These are phyloP conservation scores for Beta vulgaris DNA, from an alignment of 148 eudicot species.

Conservation along the genomic window DNA sequence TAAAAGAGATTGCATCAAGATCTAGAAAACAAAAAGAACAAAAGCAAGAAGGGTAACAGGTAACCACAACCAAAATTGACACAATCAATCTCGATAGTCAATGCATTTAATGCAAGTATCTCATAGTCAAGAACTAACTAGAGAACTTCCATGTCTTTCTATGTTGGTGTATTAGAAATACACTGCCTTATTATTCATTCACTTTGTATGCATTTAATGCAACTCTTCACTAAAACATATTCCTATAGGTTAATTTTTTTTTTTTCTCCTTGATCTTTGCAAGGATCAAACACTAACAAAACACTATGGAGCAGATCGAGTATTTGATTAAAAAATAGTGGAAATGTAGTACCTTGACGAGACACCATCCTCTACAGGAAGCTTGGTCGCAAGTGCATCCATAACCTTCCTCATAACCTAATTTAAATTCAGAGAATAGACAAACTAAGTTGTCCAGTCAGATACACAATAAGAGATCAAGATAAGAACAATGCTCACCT, in stretches of 20 bases:
- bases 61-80: neutral
- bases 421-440: conserved; percentile 27
- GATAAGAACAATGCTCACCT: conserved; percentile 37
- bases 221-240: neutral
- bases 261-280: neutral
- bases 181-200: neutral
- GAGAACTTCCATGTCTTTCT: neutral
- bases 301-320: neutral
- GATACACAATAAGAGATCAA: neutral
- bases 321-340: neutral
- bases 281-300: neutral
- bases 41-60: neutral
- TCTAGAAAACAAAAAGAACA: neutral
- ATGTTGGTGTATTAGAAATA: neutral
- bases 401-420: conserved; percentile 75
- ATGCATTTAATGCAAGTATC: neutral
- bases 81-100: neutral
- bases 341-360: conserved; percentile 51
- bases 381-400: conserved; percentile 64
- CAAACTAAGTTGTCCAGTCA: conserved; percentile 21
- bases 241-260: neutral
- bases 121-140: neutral
- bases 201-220: neutral
- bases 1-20: neutral
- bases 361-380: conserved; percentile 53